Evolutionary conservation across 768 basidiomycete genomes (phyloP), one percentile per base, ranked within the genome.

Genomic region (Boletales sp.): DNA sequence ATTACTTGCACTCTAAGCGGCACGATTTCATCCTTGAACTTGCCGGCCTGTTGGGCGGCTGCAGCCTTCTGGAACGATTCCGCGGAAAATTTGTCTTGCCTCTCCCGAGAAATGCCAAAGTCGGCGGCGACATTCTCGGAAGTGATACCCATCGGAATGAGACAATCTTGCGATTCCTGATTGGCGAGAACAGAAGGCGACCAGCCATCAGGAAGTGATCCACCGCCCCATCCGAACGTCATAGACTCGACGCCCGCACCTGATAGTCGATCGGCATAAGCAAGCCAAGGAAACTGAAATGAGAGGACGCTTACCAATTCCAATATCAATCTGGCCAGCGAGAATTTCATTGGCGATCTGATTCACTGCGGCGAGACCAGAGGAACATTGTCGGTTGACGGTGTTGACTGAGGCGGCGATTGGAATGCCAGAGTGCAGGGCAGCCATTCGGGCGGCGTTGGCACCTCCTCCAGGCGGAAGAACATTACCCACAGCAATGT

Each of bases 221-320:
- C 69, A 28, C 80, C 67, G 28, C 87, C 87, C 68, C 75, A 90
- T 31, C 86, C 86, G 61, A 79, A 76, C 1, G 88, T 87, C 94
- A 96, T 96, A 49, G 84, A 87, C 71, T 96, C 92, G 15, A 90
- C 89, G 51, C 91, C 93, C 37, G 90, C 84, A 65, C 86, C 86
- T 89, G 50, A 2, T 39, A 35, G 50, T 48, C 39, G 46, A 43
- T 14, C 44, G 36, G 37, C 44, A 46, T 56, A 42, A 50, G 41
- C 44, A 44, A 48, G 36, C 44, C 40, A 17, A 30, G 45, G 18
- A 31, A n/a, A 46, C 6, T 5, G 9, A 15, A 4, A 44, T 39
- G 34, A 31, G 34, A 25, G 30, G 69, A 35, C 4, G 34, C 82
- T 54, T 61, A 86, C 90, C 92, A 46, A 95, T 89, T 37, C 93